phyloP scores from a whole-genome alignment of 352 stramenopile species.

The Phytopythium ostracodes region DNA sequence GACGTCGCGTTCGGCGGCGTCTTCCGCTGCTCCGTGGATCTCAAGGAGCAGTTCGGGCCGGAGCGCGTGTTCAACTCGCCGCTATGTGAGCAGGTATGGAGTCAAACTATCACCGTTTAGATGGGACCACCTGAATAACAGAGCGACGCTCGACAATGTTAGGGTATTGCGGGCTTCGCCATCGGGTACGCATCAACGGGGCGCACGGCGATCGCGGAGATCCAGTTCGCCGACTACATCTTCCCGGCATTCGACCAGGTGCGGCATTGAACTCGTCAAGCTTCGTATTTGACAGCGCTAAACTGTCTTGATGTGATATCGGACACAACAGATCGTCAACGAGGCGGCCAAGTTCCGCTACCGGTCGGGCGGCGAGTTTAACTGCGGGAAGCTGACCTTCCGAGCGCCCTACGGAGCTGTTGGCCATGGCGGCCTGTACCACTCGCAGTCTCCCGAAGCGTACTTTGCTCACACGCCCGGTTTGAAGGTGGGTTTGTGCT shows the following conservation, averaged over 20 bases:
- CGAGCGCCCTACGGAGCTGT: constrained; percentile 95
- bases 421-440: constrained; percentile 92
- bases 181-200: constrained; percentile 97
- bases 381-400: constrained; percentile 96
- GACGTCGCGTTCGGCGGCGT: constrained; percentile 98
- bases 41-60: constrained; percentile 92
- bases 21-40: constrained; percentile 95
- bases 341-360: constrained; percentile 98
- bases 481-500: constrained; percentile 67
- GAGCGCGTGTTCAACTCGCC: constrained; percentile 97
- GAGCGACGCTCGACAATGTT: background rate
- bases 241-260: constrained; percentile 94
- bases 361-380: constrained; percentile 96
- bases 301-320: background rate
- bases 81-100: constrained; percentile 89
- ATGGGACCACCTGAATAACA: background rate
- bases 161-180: constrained; percentile 91
- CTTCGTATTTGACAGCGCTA: too few relatives aligned
- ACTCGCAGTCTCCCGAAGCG: constrained; percentile 95
- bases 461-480: constrained; percentile 97
- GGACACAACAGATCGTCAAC: constrained; percentile 91
- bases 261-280: background rate
- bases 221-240: constrained; percentile 98
- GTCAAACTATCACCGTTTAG: background rate
- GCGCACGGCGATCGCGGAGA: constrained; percentile 96